These are phyloP conservation scores for Fragilariopsis cylindrus DNA, from an alignment of 108 stramenopile genomes.

Conservation along the genomic window DNA sequence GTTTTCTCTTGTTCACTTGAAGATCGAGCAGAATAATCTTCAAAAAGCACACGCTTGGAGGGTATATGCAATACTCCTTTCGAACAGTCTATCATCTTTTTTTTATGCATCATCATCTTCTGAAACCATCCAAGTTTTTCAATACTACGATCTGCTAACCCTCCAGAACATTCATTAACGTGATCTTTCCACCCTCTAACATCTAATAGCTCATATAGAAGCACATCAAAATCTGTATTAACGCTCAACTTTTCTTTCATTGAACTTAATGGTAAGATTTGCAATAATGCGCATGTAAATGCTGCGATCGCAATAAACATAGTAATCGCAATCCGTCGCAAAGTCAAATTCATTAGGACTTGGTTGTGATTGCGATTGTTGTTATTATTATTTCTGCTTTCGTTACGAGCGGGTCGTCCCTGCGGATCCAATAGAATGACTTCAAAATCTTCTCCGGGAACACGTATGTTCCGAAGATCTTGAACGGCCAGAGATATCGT, in stretches of 20 bases:
- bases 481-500: neutral
- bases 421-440: conserved; percentile 22
- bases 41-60: conserved; percentile 23
- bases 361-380: neutral
- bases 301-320: conserved; percentile 39
- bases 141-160: conserved; percentile 4
- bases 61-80: conserved; percentile 56
- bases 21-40: conserved; percentile 16
- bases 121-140: neutral
- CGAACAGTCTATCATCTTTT: conserved; percentile 31
- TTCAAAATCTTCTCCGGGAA: conserved; percentile 36
- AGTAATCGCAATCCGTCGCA: conserved; percentile 50
- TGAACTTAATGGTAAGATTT: conserved; percentile 33
- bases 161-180: conserved; percentile 23
- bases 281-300: conserved; percentile 43
- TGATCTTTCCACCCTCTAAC: conserved; percentile 25
- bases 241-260: conserved; percentile 8
- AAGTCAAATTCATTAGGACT: conserved; percentile 19
- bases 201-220: conserved; percentile 32
- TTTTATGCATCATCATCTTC: neutral
- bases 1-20: conserved; percentile 19
- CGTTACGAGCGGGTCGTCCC: neutral
- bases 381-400: neutral
- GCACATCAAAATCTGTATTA: conserved; percentile 26
- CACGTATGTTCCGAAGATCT: conserved; percentile 7